Base-by-base conservation (phyloP, 805 yeast species). In the Candida chauliodis region DNA sequence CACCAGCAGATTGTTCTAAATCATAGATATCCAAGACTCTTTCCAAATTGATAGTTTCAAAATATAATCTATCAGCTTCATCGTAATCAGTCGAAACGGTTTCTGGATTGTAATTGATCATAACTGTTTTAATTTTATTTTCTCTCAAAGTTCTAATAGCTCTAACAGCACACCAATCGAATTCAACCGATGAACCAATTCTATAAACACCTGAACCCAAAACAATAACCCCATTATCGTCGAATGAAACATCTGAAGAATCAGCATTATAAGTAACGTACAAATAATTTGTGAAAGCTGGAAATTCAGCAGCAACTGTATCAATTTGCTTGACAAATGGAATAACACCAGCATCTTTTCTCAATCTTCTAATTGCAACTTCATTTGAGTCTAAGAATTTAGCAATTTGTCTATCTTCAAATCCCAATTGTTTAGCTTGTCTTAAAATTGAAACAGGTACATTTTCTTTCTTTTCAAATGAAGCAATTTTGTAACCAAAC, bases 111-210 rank as follows among this genome's bases (percentile, higher is more conserved):
- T 93, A 91, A 73, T 91, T 91, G 56, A 91, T 80, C 97, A 93
- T 93, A 58, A 93, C 83, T 29, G 98, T 91, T 73, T 89, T 91
- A 58, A 76, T 72, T 42, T 90, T 88, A 59, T 79, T 77, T 50
- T 84, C 84, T 55, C 99, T 80, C 58, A 91, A 74, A 28, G 98
- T 88, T 69, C 98, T 81, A 47, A 89, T 93, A 33, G 98, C 93
- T 48, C 96, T 79, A 42, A 91, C 99, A 33, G 98, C 98, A 79
- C 99, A 91, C 97, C 98, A 91, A 70, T 91, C 99, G 59, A 91
- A 91, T 68, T 91, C 99, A 45, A 91, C 99, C 21, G 98, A 91
- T 5, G 98, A 93, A 54, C 99, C 99, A 59, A 91, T 91, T 71
- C 99, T 81, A 76, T 91, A 91, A 31, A 93, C 99, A 76, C 99